These are phyloP conservation scores for Pichia sp. DNA, from an alignment of 1,139 yeast species.

Conservation along the genomic window DNA sequence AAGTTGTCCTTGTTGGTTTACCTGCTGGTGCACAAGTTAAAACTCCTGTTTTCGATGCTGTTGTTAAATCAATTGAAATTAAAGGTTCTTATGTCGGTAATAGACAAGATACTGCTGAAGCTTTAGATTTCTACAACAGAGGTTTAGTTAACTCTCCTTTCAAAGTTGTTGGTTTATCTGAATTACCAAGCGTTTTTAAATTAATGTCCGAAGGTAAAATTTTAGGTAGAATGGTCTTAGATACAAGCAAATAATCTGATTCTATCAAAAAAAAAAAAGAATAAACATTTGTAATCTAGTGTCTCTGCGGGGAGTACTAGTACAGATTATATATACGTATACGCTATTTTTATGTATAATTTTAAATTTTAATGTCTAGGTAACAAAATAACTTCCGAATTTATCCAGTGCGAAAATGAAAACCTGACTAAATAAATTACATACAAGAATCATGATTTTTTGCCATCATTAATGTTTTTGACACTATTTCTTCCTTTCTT, in stretches of 20 bases:
- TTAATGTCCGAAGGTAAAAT: slow-evolving; percentile 65
- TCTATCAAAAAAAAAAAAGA: too few species aligned
- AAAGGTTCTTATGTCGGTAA: slow-evolving; percentile 75
- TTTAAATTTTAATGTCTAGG: too few species aligned
- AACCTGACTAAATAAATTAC: too few species aligned
- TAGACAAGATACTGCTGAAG: slow-evolving; percentile 74
- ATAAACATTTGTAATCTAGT: too few species aligned
- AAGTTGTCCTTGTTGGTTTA: slow-evolving; percentile 66
- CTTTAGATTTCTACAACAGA: slow-evolving; percentile 65
- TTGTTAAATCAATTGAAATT: slow-evolving; percentile 56
- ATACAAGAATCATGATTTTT: too few species aligned
- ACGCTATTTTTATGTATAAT: too few species aligned
- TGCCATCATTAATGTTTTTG: too few species aligned
- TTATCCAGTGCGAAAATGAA: too few species aligned
- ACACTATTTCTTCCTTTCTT: too few species aligned
- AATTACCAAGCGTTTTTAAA: slow-evolving; percentile 55
- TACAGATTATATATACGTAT: too few species aligned
- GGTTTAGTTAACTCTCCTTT: slow-evolving; percentile 67
- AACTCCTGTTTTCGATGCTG: slow-evolving; percentile 60
- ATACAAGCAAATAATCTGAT: slow-evolving; percentile 51
- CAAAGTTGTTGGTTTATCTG: slow-evolving; percentile 61
- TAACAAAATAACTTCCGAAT: too few species aligned
- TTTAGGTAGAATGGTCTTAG: slow-evolving; percentile 73
- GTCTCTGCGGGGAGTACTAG: too few species aligned
- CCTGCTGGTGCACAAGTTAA: slow-evolving; percentile 66